Evolutionary conservation across 257 asterid species (phyloP), one percentile per base, ranked within the genome.

Genomic region (Gynochthodes officinalis): DNA sequence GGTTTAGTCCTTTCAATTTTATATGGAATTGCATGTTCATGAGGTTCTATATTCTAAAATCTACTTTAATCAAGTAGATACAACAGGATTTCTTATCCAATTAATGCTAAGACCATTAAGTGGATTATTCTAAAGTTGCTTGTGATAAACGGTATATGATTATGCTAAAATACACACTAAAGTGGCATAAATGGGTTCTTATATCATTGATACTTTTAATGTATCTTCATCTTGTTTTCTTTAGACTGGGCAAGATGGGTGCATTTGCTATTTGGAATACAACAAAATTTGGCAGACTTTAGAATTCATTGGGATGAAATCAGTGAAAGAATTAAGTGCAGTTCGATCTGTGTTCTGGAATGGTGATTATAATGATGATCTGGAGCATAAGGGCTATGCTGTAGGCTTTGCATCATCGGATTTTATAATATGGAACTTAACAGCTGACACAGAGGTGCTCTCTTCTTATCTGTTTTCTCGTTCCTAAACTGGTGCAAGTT

Each of bases 201-300:
- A 33, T 30, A 39, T 37, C 8, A 15, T 27, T 30, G 66, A n/a
- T 16, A 13, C 0, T 37, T 43, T 67, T 18, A 7, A 19, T 14
- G 21, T 19, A 28, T 28, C 49, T 23, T 37, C n/a, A 16, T 71
- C 39, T 39, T 40, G 10, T 10, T 52, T 64, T 73, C 73, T 66
- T 72, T 87, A 94, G 98, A 94, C 95, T 4, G 98, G 98, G 81
- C 91, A 95, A 75, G 99, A 94, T 86, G 99, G 99, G 75, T 94
- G 97, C 86, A 88, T 91, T 80, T 94, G 99, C 89, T 81, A 91
- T 84, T 86, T 94, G 78, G 90, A 79, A 78, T 84, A 85, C 77
- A 85, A 85, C 64, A 87, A 79, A 81, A 77, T 76, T 83, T 79
- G 73, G 74, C 81, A 42, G 52, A 83, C 81, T 77, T 75, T 91